A percentile compares a stretch with the other conserved stretches of the same genome.
These are phyloP conservation scores for Escovopsis weberi DNA, from an alignment of 2,329 filamentous ascomycete species.

Conservation along the genomic window DNA sequence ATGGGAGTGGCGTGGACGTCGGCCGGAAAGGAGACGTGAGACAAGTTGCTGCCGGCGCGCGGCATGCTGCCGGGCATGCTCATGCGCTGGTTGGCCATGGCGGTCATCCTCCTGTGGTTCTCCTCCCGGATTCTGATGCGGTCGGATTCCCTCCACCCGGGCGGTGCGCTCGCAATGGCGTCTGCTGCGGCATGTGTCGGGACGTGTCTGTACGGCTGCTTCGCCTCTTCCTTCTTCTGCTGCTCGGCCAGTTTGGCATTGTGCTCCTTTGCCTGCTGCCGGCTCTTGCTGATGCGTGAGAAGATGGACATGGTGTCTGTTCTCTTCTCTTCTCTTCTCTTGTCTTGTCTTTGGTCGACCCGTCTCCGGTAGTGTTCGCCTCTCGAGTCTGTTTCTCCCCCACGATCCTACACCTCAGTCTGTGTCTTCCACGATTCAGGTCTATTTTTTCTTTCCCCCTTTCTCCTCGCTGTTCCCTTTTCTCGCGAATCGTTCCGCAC, in stretches of 20 bases:
- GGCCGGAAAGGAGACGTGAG: constrained; percentile 31
- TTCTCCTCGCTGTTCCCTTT: too few relatives aligned
- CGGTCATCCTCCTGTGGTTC: constrained; percentile 31
- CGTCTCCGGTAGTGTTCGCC: too few relatives aligned
- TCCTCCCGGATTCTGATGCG: constrained; percentile 33
- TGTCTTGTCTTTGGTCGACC: too few relatives aligned
- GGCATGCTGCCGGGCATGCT: constrained; percentile 22
- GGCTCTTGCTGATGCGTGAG: constrained; percentile 34
- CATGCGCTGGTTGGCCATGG: constrained; percentile 27
- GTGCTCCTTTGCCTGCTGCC: constrained; percentile 40
- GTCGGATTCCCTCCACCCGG: constrained; percentile 34
- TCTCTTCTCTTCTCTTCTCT: not conserved
- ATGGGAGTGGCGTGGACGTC: constrained; percentile 24
- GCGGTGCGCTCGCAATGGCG: constrained; percentile 39
- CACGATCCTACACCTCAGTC: too few relatives aligned
- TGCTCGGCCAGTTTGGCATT: constrained; percentile 33
- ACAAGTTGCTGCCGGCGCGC: constrained; percentile 33
- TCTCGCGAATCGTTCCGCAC: too few relatives aligned
- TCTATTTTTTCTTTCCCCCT: too few relatives aligned
- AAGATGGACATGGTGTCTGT: constrained; percentile 39
- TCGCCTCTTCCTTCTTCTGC: constrained; percentile 23
- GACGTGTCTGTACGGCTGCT: constrained; percentile 40
- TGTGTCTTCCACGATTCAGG: too few relatives aligned
- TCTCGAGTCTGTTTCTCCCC: too few relatives aligned
- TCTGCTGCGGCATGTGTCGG: constrained; percentile 48